Base-by-base conservation (phyloP, 2,329 filamentous ascomycete genomes). In the Pseudocercospora macadamiae region DNA sequence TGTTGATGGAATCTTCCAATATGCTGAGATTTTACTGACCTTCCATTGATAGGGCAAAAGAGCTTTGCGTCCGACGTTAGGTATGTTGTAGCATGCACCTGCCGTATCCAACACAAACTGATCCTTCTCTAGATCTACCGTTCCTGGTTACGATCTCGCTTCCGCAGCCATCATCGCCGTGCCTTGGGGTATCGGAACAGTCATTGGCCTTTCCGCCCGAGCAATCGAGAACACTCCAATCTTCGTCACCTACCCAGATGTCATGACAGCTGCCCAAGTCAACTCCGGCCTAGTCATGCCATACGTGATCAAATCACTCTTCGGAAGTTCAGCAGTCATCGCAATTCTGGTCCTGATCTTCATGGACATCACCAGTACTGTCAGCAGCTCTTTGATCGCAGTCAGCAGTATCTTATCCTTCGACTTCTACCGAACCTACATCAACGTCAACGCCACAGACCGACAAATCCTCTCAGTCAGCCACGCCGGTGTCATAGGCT, bases 291-390 rank as follows among this genome's bases (percentile, higher is more conserved):
- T 80, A 47, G 78, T 80, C 1, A 79, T 81, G 77, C 78, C 79
- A 4, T 80, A 78, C 48, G 71, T 74, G 1, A 66, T 79, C 14
- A 75, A 76, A 48, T 77, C 78, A 0, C 64, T 81, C 0, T 74
- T 79, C 12, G 79, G 79, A 3, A 69, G 72, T 36, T 70, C 72
- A 7, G 78, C 76, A 0, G 76, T 76, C 8, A 70, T 74, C 2
- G 79, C 71, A 2, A 75, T 79, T 51, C 74, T 82, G 23, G 72
- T 82, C 0, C 70, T 81, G 10, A 68, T 81, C 0, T 82, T 82
- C 67, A 82, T 82, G 80, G 78, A 80, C 2, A 64, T 82, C 21
- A 82, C 80, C 1, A 79, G 76, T 54, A 81, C 79, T 0, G 74
- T 81, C 0, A 80, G 78, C 0, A 80, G 80, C 0, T 78, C 75